Evolutionary conservation across 176 grass and related monocot genomes (phyloP).

Genomic region (Elymus sibiricus): DNA sequence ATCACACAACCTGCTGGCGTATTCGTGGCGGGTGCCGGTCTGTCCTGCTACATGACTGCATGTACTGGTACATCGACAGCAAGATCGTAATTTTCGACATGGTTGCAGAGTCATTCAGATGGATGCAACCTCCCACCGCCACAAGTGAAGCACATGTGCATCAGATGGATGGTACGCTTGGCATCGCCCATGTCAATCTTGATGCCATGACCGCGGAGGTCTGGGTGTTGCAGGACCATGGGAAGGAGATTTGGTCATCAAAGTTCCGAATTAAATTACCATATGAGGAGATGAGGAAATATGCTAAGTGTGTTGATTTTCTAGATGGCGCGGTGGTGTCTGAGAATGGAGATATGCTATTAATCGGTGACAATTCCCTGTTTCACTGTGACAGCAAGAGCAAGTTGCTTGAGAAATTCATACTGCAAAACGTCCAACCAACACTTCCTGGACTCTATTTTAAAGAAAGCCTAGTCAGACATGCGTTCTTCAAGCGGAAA

Average conservation of each 20-base stretch:
- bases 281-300: background rate
- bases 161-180: background rate
- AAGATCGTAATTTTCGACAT: background rate
- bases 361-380: fast-evolving
- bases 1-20: too few relatives aligned
- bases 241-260: background rate
- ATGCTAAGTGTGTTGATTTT: too few relatives aligned
- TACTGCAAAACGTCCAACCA: too few relatives aligned
- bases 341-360: background rate
- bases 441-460: background rate
- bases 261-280: background rate
- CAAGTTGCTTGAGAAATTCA: background rate
- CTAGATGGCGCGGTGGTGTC: background rate
- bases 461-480: conserved; percentile 8
- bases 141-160: fast-evolving
- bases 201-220: background rate
- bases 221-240: background rate
- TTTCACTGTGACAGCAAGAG: conserved; percentile 8
- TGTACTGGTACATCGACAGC: background rate
- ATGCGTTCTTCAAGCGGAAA: background rate
- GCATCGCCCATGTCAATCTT: background rate
- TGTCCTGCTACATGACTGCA: too few relatives aligned
- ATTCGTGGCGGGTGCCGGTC: background rate
- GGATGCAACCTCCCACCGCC: background rate
- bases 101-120: background rate